Evolutionary conservation across 768 basidiomycete genomes (phyloP), one percentile per base, ranked within the genome.

Genomic region (Xerocomellus amylosporus): DNA sequence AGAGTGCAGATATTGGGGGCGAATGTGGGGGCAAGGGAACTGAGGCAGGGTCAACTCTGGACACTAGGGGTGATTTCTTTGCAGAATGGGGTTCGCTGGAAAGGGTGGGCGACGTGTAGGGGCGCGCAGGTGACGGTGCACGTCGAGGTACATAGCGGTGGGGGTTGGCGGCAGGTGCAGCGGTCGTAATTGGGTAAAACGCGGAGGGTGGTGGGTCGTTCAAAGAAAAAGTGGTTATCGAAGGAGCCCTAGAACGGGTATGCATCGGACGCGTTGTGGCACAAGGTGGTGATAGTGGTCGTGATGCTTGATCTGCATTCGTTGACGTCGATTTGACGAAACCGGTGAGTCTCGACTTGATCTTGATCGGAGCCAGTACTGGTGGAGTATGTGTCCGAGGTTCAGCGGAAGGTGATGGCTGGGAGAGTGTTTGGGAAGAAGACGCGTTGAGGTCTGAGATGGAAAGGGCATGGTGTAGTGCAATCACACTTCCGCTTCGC

Each of bases 1-100:
- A 92, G 15, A 90, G 59, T 0, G 84, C 75, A 20, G 89, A 91
- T 28, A 77, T 73, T 1, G 88, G 85, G 14, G 89, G 89, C 2
- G 89, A 90, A 55, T 84, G 75, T 2, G 86, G 81, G 4, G 86
- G 83, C 5, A 85, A 69, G n/a, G 85, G 84, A 54, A 85, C 77
- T 2, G 74, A 71, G 15, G 75, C 62, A 9, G 84, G 81, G 58
- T 87, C 86, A 28, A 83, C 76, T 58, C 75, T 82, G 30, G 66
- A 47, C 20, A 45, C 39, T 6, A 55, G 44, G 15, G 59, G 30
- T 4, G 15, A 31, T 47, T 56, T 71, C 43, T 58, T 60, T 24
- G 58, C 40, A 20, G 58, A 15, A 31, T 56, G 44, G 8, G 54
- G 33, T 30, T 70, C 66, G 51, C 71, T 73, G 43, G 65, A 56